phyloP scores from a whole-genome alignment of 768 basidiomycete species.

The Auricularia cornea region DNA sequence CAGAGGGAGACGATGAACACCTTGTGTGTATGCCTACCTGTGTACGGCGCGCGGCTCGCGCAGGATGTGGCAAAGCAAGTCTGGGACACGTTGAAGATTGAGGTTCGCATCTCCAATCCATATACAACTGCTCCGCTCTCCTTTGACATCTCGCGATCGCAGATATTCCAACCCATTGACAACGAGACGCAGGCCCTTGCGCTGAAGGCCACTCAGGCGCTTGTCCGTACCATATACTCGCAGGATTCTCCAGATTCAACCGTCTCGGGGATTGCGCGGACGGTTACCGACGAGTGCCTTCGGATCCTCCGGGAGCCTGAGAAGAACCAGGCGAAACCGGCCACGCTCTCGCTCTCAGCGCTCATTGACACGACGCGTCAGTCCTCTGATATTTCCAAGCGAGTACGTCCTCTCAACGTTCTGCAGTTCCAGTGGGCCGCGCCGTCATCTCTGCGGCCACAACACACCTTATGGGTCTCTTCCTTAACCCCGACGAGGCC shows the following conservation, averaged over 20 bases:
- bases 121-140: neutral
- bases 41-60: conserved; percentile 64
- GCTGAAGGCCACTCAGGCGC: conserved; percentile 55
- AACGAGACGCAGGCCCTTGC: conserved; percentile 63
- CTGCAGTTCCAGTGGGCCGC: neutral
- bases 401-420: neutral
- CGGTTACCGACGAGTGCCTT: conserved; percentile 75
- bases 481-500: conserved; percentile 61
- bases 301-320: conserved; percentile 80
- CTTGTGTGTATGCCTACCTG: conserved; percentile 67
- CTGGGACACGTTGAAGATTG: conserved; percentile 89
- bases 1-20: conserved; percentile 84
- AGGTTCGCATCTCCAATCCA: conserved; percentile 38
- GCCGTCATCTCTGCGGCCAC: conserved; percentile 45
- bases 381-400: too few relatives aligned
- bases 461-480: conserved; percentile 68
- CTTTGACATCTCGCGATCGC: neutral
- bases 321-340: conserved; percentile 84
- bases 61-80: conserved; percentile 60
- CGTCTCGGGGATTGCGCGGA: conserved; percentile 54
- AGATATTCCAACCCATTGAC: conserved; percentile 95
- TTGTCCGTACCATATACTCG: conserved; percentile 66
- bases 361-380: conserved; percentile 72
- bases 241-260: conserved; percentile 29
- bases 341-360: conserved; percentile 72